A percentile compares a stretch with the other conserved stretches of the same genome.
Evolutionary conservation across 2,329 filamentous ascomycete genomes (phyloP).

Genomic region (Monosporascus sp.): DNA sequence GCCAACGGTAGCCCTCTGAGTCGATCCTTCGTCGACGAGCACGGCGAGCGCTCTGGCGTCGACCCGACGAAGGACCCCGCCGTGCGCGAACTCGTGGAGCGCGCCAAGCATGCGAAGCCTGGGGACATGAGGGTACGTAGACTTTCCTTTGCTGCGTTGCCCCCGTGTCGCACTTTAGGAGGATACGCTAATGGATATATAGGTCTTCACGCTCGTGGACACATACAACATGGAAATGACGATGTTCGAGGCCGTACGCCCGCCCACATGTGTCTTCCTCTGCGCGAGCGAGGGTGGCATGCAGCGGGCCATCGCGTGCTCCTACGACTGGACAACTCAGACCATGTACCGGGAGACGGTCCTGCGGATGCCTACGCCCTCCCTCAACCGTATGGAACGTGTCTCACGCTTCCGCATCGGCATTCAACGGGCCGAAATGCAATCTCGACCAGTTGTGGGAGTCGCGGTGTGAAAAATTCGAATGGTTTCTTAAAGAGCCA

Average conservation of each 20-base stretch:
- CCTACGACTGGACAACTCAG: slow-evolving; percentile 35
- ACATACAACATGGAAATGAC: slow-evolving; percentile 37
- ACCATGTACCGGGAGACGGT: slow-evolving; percentile 38
- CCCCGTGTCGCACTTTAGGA: background rate
- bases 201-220: slow-evolving; percentile 33
- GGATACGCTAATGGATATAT: background rate
- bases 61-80: background rate
- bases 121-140: background rate
- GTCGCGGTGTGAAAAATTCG: no score
- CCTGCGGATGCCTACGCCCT: slow-evolving; percentile 31
- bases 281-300: slow-evolving; percentile 39
- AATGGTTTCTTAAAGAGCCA: no score
- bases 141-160: no score
- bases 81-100: background rate
- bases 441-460: background rate
- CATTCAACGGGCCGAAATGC: background rate
- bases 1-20: slow-evolving; percentile 6
- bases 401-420: slow-evolving; percentile 12
- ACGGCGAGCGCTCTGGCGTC: slow-evolving; percentile 1
- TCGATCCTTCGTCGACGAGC: background rate
- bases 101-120: background rate
- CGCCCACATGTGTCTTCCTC: slow-evolving; percentile 35
- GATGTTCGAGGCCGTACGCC: slow-evolving; percentile 22
- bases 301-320: slow-evolving; percentile 39
- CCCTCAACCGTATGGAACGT: slow-evolving; percentile 30